Percentiles rank a stretch among this genome's conserved stretches.
These are phyloP conservation scores for Colletotrichum sojae DNA, from an alignment of 2,329 filamentous ascomycete species.

Conservation along the genomic window DNA sequence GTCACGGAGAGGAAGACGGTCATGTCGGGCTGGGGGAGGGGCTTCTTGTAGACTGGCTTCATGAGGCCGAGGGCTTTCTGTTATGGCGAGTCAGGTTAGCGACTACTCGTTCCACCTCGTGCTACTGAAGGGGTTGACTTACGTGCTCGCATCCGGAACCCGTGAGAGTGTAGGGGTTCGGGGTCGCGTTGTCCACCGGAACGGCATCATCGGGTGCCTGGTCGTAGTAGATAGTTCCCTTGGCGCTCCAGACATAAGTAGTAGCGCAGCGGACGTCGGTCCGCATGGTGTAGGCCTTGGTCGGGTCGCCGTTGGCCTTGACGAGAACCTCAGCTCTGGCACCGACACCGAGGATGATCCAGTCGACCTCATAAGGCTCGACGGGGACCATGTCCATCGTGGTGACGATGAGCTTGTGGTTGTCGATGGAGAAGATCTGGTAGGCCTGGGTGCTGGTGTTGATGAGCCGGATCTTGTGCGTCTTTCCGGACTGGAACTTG, in stretches of 20 bases:
- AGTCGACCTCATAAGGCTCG: conserved; percentile 36
- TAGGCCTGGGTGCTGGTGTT: conserved; percentile 38
- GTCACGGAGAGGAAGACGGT: conserved; percentile 19
- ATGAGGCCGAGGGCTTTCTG: conserved; percentile 8
- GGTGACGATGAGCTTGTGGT: conserved; percentile 28
- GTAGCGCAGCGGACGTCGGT: conserved; percentile 23
- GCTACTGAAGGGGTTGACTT: background rate
- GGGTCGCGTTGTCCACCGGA: background rate
- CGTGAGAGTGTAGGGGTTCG: background rate
- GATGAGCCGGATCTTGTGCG: conserved; percentile 34
- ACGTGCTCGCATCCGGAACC: conserved; percentile 20
- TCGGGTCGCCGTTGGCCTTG: conserved; percentile 25
- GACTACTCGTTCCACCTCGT: too few relatives aligned
- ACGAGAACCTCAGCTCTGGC: conserved; percentile 33
- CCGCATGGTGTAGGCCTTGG: conserved; percentile 27
- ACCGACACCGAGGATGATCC: conserved; percentile 24
- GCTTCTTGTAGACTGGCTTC: conserved; percentile 34
- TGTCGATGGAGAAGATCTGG: conserved; percentile 37
- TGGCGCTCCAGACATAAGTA: conserved; percentile 6
- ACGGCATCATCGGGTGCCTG: background rate
- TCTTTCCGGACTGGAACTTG: conserved; percentile 33
- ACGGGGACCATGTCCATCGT: conserved; percentile 33
- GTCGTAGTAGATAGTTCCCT: conserved; percentile 24
- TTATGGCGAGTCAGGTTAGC: background rate
- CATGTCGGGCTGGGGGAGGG: conserved; percentile 19